A percentile compares a stretch with the other conserved stretches of the same genome.
phyloP scores from a whole-genome alignment of 805 yeast genomes.

The Yarrowia porcina region DNA sequence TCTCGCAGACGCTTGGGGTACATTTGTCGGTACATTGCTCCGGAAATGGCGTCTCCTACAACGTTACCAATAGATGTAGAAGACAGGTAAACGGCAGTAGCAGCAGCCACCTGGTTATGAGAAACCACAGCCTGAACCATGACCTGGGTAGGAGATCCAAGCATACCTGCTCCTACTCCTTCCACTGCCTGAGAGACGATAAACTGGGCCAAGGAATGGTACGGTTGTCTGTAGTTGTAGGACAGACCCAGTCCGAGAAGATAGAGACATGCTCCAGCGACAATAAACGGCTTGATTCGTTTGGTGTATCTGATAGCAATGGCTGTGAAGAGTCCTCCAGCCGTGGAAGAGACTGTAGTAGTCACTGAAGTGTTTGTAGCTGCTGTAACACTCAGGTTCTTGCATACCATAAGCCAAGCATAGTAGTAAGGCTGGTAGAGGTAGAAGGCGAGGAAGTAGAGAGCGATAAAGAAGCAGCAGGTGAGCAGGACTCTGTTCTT shows the following conservation, averaged over 20 bases:
- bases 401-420: slow-evolving; percentile 27
- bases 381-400: slow-evolving; percentile 25
- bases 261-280: slow-evolving; percentile 59
- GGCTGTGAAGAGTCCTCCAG: slow-evolving; percentile 22
- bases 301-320: slow-evolving; percentile 38
- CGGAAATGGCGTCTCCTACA: slow-evolving; percentile 59
- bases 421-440: slow-evolving; percentile 27
- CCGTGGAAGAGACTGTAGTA: slow-evolving; percentile 26
- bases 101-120: slow-evolving; percentile 64
- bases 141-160: slow-evolving; percentile 62
- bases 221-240: slow-evolving; percentile 54
- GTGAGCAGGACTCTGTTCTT: slow-evolving; percentile 50
- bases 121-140: slow-evolving; percentile 56
- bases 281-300: slow-evolving; percentile 56
- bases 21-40: slow-evolving; percentile 67
- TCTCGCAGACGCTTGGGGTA: slow-evolving; percentile 43
- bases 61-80: slow-evolving; percentile 62
- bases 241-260: slow-evolving; percentile 59
- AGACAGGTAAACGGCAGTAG: slow-evolving; percentile 56
- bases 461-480: slow-evolving; percentile 27
- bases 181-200: slow-evolving; percentile 61
- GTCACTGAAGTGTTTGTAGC: slow-evolving; percentile 27
- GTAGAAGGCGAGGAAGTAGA: slow-evolving; percentile 36
- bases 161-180: slow-evolving; percentile 74
- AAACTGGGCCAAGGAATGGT: slow-evolving; percentile 51